A percentile compares a stretch with the other conserved stretches of the same genome.
Conservation (phyloP, 2,329 filamentous ascomycete species). For the Ophiostoma perfectum region DNA sequence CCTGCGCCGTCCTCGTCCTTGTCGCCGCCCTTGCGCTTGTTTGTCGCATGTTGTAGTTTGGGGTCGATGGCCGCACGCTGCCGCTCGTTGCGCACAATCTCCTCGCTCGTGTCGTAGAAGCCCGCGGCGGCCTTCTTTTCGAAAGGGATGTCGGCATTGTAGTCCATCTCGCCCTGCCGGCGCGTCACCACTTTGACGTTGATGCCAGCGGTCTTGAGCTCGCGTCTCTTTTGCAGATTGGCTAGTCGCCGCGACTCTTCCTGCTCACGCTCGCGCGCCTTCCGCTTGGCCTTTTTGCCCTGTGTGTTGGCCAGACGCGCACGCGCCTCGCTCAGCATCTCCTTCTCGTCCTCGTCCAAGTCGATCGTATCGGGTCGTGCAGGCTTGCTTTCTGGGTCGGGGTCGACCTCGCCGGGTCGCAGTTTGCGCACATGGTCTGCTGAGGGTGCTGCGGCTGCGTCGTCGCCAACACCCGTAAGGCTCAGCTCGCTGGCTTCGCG, state of each 20-base stretch:
- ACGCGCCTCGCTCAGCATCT: slow-evolving; percentile 97
- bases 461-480: slow-evolving; percentile 70
- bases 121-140: slow-evolving; percentile 84
- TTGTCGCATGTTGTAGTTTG: slow-evolving; percentile 71
- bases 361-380: slow-evolving; percentile 95
- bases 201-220: slow-evolving; percentile 95
- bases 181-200: slow-evolving; percentile 91
- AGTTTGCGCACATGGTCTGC: slow-evolving; percentile 87
- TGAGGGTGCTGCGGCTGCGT: slow-evolving; percentile 60
- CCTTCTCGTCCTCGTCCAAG: slow-evolving; percentile 97
- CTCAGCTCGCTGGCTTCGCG: slow-evolving; percentile 76
- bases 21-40: slow-evolving; percentile 89
- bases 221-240: slow-evolving; percentile 86
- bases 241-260: slow-evolving; percentile 90
- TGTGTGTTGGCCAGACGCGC: slow-evolving; percentile 95
- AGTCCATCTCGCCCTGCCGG: slow-evolving; percentile 98
- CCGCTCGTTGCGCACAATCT: slow-evolving; percentile 72
- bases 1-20: slow-evolving; percentile 48
- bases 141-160: slow-evolving; percentile 97
- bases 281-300: slow-evolving; percentile 97
- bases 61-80: slow-evolving; percentile 85
- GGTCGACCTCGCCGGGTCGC: slow-evolving; percentile 88
- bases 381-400: slow-evolving; percentile 95
- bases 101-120: slow-evolving; percentile 89
- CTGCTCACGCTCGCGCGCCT: slow-evolving; percentile 89